These are phyloP conservation scores for Sedum album DNA, from an alignment of 164 flowering plant genomes.

Conservation along the genomic window DNA sequence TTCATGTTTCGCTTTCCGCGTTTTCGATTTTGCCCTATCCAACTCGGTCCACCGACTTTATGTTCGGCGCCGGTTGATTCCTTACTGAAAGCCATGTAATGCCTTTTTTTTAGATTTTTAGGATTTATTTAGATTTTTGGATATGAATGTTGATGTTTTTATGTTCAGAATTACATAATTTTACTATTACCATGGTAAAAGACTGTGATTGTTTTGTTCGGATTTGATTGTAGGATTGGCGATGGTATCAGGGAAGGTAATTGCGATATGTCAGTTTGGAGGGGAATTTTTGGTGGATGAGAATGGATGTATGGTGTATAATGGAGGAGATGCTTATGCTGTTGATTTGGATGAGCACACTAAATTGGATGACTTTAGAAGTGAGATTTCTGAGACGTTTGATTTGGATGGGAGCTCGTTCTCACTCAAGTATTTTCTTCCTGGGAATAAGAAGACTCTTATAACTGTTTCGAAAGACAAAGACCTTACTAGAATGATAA, in stretches of 20 bases:
- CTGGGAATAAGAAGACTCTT: constrained; percentile 47
- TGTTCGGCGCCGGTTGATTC: too few relatives aligned
- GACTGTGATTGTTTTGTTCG: too few relatives aligned
- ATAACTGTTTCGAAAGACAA: constrained; percentile 54
- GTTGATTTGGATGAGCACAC: constrained; percentile 38
- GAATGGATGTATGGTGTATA: constrained; percentile 44
- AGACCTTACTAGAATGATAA: constrained; percentile 52
- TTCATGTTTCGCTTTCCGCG: too few relatives aligned
- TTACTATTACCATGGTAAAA: too few relatives aligned
- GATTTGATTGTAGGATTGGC: not conserved
- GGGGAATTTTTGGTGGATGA: constrained; percentile 37
- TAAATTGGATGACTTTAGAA: constrained; percentile 34
- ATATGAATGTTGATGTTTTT: too few relatives aligned
- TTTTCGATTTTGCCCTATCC: not conserved
- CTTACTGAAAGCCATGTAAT: too few relatives aligned
- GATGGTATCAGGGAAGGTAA: constrained; percentile 38
- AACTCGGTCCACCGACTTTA: not conserved
- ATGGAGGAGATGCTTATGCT: constrained; percentile 69
- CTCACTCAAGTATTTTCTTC: constrained; percentile 52
- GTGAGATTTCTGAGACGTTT: constrained; percentile 50
- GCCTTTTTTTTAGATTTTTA: too few relatives aligned
- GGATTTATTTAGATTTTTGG: too few relatives aligned
- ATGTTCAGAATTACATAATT: too few relatives aligned
- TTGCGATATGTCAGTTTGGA: constrained; percentile 61
- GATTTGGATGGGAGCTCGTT: constrained; percentile 21